phyloP scores from a whole-genome alignment of 2,329 filamentous ascomycete species.

The Ophiostoma tasmaniense region DNA sequence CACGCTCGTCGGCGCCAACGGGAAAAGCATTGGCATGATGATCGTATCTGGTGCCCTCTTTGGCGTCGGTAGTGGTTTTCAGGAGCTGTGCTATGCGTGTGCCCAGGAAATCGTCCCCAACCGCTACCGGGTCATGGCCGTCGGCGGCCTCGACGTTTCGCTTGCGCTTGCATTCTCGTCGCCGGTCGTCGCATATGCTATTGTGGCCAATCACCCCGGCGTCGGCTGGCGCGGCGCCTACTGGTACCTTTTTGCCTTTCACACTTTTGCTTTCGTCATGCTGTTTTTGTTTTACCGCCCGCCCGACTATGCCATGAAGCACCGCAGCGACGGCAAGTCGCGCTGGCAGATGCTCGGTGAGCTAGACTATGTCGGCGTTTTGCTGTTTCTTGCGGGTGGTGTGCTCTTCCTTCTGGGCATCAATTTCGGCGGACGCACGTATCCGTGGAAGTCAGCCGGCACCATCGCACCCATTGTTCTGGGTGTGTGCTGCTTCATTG shows the following conservation, averaged over 20 bases:
- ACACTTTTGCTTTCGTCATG: slow-evolving; percentile 21
- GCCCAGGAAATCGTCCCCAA: slow-evolving; percentile 17
- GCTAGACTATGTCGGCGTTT: slow-evolving; percentile 25
- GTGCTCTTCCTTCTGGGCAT: not conserved
- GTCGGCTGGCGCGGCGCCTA: slow-evolving; percentile 16
- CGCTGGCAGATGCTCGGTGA: slow-evolving; percentile 30
- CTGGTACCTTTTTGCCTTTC: slow-evolving; percentile 23
- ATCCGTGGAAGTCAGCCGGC: not conserved
- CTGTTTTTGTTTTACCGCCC: slow-evolving; percentile 29
- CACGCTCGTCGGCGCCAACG: slow-evolving; percentile 15
- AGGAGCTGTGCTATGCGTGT: slow-evolving; percentile 30
- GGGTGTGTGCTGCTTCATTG: slow-evolving; percentile 23
- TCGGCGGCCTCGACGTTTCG: slow-evolving; percentile 14
- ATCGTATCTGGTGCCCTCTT: slow-evolving; percentile 15
- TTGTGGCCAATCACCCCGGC: slow-evolving; percentile 22
- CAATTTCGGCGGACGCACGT: not conserved
- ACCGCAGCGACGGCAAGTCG: slow-evolving; percentile 23
- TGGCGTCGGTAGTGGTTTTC: slow-evolving; percentile 16
- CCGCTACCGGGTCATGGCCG: slow-evolving; percentile 16
- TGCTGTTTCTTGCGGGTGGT: slow-evolving; percentile 25
- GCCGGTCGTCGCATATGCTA: not conserved
- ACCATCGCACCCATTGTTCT: slow-evolving; percentile 26
- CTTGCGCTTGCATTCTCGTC: slow-evolving; percentile 14
- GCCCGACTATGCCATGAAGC: slow-evolving; percentile 30
- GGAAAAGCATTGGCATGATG: slow-evolving; percentile 15